phyloP scores from a whole-genome alignment of 306 rosid genomes.

The Dryas octopetala region DNA sequence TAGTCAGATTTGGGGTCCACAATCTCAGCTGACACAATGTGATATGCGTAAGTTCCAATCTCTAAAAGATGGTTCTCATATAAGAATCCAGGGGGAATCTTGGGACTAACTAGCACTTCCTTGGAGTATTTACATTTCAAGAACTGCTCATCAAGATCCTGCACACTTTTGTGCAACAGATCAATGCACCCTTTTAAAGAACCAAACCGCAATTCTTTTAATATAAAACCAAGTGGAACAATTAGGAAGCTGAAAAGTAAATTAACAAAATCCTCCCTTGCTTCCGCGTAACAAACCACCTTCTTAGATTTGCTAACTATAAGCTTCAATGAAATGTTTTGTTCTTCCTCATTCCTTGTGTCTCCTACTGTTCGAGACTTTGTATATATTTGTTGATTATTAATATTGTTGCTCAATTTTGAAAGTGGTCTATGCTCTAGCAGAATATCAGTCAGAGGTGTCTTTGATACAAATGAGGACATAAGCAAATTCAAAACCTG shows the following conservation, averaged over 20 bases:
- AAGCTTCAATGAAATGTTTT: not conserved
- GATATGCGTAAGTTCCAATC: not conserved
- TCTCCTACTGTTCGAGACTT: not conserved
- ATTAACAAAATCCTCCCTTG: not conserved
- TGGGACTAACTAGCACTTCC: conserved; percentile 19
- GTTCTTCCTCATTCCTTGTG: not conserved
- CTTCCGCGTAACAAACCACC: conserved; percentile 22
- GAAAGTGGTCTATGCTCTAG: not conserved
- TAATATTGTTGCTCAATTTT: not conserved
- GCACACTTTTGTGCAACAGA: conserved; percentile 14
- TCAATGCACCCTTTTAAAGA: conserved; percentile 13
- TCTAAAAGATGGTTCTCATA: not conserved
- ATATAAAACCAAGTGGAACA: conserved; percentile 18
- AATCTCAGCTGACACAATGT: too few species aligned
- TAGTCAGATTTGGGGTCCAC: too few species aligned
- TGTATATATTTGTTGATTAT: not conserved
- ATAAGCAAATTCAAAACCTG: conserved; percentile 18
- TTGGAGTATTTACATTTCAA: not conserved
- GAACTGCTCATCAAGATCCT: conserved; percentile 4
- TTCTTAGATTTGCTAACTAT: conserved; percentile 21
- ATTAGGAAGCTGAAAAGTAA: conserved; percentile 3
- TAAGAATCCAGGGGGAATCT: not conserved
- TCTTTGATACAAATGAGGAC: conserved; percentile 11
- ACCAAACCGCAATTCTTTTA: not conserved
- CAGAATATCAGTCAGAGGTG: conserved; percentile 18